Base-by-base conservation (phyloP, 2,329 filamentous ascomycete species). In the Colletotrichum theobromicola region DNA sequence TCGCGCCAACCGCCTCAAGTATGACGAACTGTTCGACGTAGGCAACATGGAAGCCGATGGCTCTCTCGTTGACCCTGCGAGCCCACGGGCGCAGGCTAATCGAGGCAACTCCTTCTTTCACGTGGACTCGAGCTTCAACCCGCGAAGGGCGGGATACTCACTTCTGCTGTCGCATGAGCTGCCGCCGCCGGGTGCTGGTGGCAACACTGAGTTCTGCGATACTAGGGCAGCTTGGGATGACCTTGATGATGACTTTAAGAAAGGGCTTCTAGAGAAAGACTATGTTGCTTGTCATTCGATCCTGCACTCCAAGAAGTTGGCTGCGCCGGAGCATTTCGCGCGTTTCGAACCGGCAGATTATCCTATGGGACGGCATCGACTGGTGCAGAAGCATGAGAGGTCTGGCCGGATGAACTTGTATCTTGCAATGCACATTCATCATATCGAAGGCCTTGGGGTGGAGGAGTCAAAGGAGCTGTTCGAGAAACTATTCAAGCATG, bases 21-120 rank as follows among this genome's bases (percentile, higher is more conserved):
- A 87, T 74, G 82, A 85, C 55, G 87, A 91, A 79, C 84, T 92
- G 1, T 91, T 91, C 79, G 90, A 92, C 76, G 89, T 89, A 1
- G 85, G 88, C 66, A 92, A 92, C 79, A 81, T 91, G 15, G 85
- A 89, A 63, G 83, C 84, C 3, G 85, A 89, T 55, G 87, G 86
- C 58, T 80, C 81, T 2, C 77, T 88, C 3, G 82, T 88, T n/a
- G 81, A 84, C 42, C 50, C 21, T 7, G 1, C 1, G 13, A 35
- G 32, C 13, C 60, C 58, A 7, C n/a, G 34, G 7, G 30, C 28
- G 5, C 60, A 62, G 7, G 30, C 21, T 1, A 62, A 62, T 21
- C 80, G 73, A 77, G 79, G 87, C 84, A 90, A 91, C 78, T 79
- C 78, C 1, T 82, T 90, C 10, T 91, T 89, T 79, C 90, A 91